Percentiles rank a stretch among this genome's conserved stretches.
Conservation (phyloP, 257 asterid species). For the Fraxinus cuspidata region DNA sequence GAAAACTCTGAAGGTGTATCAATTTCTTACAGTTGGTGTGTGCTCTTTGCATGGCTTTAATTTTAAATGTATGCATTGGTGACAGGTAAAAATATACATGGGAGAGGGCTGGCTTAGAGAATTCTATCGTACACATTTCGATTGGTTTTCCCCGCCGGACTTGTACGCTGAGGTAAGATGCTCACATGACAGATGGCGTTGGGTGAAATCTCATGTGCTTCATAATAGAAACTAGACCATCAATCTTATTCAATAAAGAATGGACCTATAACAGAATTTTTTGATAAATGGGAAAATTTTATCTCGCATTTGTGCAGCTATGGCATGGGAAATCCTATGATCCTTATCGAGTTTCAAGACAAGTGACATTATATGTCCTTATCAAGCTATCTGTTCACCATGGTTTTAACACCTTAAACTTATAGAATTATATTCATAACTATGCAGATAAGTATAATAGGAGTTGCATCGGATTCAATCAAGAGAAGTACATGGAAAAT, state of each 20-base stretch:
- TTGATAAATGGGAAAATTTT: background rate
- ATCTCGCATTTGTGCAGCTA: too few relatives aligned
- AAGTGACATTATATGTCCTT: background rate
- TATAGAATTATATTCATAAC: background rate
- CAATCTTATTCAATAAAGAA: too few relatives aligned
- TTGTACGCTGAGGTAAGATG: slow-evolving; percentile 18
- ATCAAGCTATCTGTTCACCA: background rate
- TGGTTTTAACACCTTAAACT: background rate
- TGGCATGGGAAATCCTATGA: background rate
- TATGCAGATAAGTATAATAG: slow-evolving; percentile 13
- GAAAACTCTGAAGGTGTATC: slow-evolving; percentile 24
- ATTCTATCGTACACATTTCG: slow-evolving; percentile 29
- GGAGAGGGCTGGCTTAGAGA: slow-evolving; percentile 32
- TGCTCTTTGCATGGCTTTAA: background rate
- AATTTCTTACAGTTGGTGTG: background rate
- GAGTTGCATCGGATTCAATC: slow-evolving; percentile 1
- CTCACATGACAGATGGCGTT: too few relatives aligned
- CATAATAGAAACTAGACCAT: background rate
- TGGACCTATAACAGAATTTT: background rate
- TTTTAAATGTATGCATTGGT: background rate
- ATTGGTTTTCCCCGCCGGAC: slow-evolving; percentile 28
- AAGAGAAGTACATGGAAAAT: background rate
- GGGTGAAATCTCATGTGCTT: background rate
- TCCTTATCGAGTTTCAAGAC: too few relatives aligned
- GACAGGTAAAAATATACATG: slow-evolving; percentile 27